phyloP scores from a whole-genome alignment of 2,329 filamentous ascomycete genomes.

The Talaromyces albobiverticillius region DNA sequence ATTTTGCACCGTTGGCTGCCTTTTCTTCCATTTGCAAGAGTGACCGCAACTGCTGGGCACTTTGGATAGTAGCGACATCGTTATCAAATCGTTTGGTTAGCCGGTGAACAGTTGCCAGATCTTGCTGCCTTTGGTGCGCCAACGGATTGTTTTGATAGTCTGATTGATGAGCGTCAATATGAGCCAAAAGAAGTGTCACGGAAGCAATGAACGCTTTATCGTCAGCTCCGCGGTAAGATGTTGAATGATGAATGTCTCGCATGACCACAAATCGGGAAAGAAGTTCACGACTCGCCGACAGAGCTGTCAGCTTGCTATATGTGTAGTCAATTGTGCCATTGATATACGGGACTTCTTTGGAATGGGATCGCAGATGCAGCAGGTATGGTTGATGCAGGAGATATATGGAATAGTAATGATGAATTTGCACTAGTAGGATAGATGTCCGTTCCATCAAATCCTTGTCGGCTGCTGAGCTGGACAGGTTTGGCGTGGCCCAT shows the following conservation, averaged over 20 bases:
- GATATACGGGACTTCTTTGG: background rate
- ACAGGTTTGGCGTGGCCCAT: conserved; percentile 7
- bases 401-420: conserved; percentile 23
- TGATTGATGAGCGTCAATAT: conserved; percentile 18
- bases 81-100: conserved; percentile 1
- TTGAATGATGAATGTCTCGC: conserved; percentile 17
- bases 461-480: conserved; percentile 1
- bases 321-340: conserved; percentile 3
- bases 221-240: conserved; percentile 20
- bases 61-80: background rate
- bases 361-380: background rate
- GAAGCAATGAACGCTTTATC: conserved; percentile 20
- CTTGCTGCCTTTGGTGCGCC: conserved; percentile 2
- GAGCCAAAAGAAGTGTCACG: conserved; percentile 19
- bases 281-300: conserved; percentile 21
- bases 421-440: conserved; percentile 20
- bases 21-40: conserved; percentile 13
- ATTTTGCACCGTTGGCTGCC: conserved; percentile 9
- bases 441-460: conserved; percentile 16
- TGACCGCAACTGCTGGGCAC: conserved; percentile 7
- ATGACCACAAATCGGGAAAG: conserved; percentile 18
- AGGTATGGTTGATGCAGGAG: conserved; percentile 23
- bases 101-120: conserved; percentile 1
- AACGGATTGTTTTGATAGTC: background rate
- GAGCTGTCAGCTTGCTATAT: conserved; percentile 18